Conservation (phyloP, 2,329 filamentous ascomycete genomes). For the Nigrograna mackinnonii region DNA sequence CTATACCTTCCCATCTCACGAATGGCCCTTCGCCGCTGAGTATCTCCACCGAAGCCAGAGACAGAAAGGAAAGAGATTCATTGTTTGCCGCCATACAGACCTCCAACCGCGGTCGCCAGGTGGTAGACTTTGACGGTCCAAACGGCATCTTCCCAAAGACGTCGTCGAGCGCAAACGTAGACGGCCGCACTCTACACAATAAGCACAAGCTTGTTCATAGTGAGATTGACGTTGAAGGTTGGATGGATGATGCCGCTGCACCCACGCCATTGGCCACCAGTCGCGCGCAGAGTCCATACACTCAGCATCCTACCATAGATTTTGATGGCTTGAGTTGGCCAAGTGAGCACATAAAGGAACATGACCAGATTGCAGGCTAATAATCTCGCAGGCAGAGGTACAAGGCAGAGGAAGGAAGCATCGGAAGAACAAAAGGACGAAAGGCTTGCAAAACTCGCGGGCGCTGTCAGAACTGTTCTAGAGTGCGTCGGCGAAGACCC, state of each 20-base stretch:
- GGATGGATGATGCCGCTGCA: constrained; percentile 54
- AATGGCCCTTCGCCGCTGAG: constrained; percentile 59
- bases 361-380: constrained; percentile 4
- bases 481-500: constrained; percentile 70
- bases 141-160: constrained; percentile 31
- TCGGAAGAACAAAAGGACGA: constrained; percentile 61
- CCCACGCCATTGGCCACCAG: constrained; percentile 58
- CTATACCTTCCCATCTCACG: constrained; percentile 59
- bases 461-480: constrained; percentile 65
- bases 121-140: constrained; percentile 48
- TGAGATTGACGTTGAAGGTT: constrained; percentile 51
- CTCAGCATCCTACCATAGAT: constrained; percentile 55
- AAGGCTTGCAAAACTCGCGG: constrained; percentile 63
- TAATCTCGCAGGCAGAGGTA: constrained; percentile 59
- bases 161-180: constrained; percentile 16
- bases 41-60: constrained; percentile 50
- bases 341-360: constrained; percentile 38
- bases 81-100: constrained; percentile 62
- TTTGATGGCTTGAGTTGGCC: constrained; percentile 62
- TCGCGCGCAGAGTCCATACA: constrained; percentile 54
- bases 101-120: constrained; percentile 55
- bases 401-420: constrained; percentile 63
- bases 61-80: constrained; percentile 57
- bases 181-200: constrained; percentile 17
- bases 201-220: constrained; percentile 22